phyloP scores from a whole-genome alignment of 768 basidiomycete species.

The Leccinellum luteum region DNA sequence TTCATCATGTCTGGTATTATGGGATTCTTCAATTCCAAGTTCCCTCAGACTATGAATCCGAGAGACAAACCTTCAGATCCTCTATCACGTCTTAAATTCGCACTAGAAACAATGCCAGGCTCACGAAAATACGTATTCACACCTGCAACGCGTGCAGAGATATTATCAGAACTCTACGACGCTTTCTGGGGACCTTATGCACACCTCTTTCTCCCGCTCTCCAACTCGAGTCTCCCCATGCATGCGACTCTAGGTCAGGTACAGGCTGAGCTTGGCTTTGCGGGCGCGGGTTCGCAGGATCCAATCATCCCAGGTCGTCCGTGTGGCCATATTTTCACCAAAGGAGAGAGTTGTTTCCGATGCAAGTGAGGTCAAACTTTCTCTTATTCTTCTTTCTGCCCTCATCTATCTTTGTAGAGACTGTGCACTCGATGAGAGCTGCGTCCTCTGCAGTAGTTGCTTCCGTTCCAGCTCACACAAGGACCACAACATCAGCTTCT shows the following conservation, averaged over 20 bases:
- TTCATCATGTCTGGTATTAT: conserved; percentile 39
- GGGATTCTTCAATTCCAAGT: conserved; percentile 47
- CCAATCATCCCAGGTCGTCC: conserved; percentile 64
- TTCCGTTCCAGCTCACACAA: conserved; percentile 86
- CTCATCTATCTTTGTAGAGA: conserved; percentile 52
- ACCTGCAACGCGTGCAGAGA: conserved; percentile 70
- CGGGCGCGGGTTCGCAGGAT: conserved; percentile 59
- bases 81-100: conserved; percentile 69
- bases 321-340: conserved; percentile 84
- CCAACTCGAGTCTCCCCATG: conserved; percentile 58
- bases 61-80: conserved; percentile 60
- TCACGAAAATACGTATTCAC: conserved; percentile 77
- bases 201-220: conserved; percentile 68
- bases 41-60: conserved; percentile 51
- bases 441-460: conserved; percentile 86
- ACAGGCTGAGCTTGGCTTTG: conserved; percentile 56
- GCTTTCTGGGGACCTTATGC: conserved; percentile 80
- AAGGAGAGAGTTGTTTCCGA: conserved; percentile 89
- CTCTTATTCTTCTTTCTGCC: background rate
- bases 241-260: conserved; percentile 67
- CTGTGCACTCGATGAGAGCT: conserved; percentile 86
- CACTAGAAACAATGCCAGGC: conserved; percentile 78
- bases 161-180: conserved; percentile 77
- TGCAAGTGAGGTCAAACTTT: conserved; percentile 72
- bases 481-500: conserved; percentile 90